Evolutionary conservation across 768 basidiomycete species (phyloP), one percentile per base, ranked within the genome.

Genomic region (Kwoniella newhampshirensis): DNA sequence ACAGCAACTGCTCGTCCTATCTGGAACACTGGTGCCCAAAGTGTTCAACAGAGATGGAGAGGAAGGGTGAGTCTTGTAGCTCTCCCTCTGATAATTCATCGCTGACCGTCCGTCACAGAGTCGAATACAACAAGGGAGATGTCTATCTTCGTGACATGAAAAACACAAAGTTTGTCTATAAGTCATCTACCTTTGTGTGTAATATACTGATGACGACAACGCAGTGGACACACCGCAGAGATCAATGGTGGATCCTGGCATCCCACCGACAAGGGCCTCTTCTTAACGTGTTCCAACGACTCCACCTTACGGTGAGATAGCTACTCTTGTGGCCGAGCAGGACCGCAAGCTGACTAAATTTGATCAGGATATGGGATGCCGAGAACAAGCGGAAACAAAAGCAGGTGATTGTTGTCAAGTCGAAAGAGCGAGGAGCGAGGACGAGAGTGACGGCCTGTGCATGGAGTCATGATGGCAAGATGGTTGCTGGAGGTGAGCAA

Each of bases 101-200:
- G 35, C 60, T 67, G 55, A 55, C n/a, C n/a, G 43, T 15, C 18
- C 30, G 26, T 27, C 39, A 9, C 40, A 56, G 79, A 25, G 73
- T 76, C 1, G 78, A 77, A 54, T 81, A 71, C 75, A 81, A 91
- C 72, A 98, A 98, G 79, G 96, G 96, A 30, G 96, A 99, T 78
- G 90, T 89, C 58, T 99, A 98, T 75, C 89, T 99, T 65, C 87
- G 96, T 54, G 96, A 99, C 78, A 93, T 99, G 89, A 91, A 91
- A 77, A 87, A 98, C 73, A 99, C 96, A n/a, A 82, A 87, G 94
- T 94, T 68, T 64, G 91, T 80, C 46, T 17, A 13, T 32, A 18
- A 62, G 52, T n/a, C 11, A 23, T 23, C 32, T 47, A 21, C 26
- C 5, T 36, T 13, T 18, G 47, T 27, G 27, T 23, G 12, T 40